Evolutionary conservation across 805 yeast genomes (phyloP), one percentile per base, ranked within the genome.

Genomic region (Millerago galiae): DNA sequence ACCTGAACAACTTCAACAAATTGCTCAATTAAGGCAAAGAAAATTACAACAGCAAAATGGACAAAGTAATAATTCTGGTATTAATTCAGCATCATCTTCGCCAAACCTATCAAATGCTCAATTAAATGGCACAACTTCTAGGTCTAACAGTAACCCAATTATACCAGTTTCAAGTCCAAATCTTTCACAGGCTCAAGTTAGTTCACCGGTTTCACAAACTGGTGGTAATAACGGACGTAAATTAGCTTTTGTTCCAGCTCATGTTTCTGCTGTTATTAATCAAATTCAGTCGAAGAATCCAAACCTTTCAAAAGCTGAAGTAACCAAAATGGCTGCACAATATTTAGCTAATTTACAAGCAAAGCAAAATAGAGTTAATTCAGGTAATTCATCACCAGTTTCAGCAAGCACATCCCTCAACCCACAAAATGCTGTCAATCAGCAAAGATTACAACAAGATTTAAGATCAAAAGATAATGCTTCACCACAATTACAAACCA

Each of bases 261-360:
- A 81, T 51, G 83, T 81, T 4, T 72, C 83, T 9, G 81, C 83
- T 1, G 72, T 81, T 34, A 75, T 81, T 44, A 75, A 70, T 49
- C 77, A 80, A 35, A 80, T 81, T 41, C 84, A 80, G 55, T 62
- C 72, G n/a, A 79, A 79, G 51, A 75, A 81, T 55, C 88, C 88
- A 2, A 72, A 69, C 27, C 62, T 79, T 55, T 67, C 77, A 10
- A 78, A 78, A 46, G 81, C 76, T 43, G 83, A 81, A 52, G 84
- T 81, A 1, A 77, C 83, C 3, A 73, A 76, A 44, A 66, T 80
- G 43, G 86, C 87, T 3, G 83, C 83, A 3, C 70, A 79, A 13
- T 79, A 79, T 51, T 58, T 80, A 47, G 79, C 84, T 1, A 74
- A 70, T 46, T 60, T 75, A 29, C 83, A 77, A 55, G 48, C 50